These are phyloP conservation scores for Alternaria burnsii DNA, from an alignment of 2,329 filamentous ascomycete genomes.

Conservation along the genomic window DNA sequence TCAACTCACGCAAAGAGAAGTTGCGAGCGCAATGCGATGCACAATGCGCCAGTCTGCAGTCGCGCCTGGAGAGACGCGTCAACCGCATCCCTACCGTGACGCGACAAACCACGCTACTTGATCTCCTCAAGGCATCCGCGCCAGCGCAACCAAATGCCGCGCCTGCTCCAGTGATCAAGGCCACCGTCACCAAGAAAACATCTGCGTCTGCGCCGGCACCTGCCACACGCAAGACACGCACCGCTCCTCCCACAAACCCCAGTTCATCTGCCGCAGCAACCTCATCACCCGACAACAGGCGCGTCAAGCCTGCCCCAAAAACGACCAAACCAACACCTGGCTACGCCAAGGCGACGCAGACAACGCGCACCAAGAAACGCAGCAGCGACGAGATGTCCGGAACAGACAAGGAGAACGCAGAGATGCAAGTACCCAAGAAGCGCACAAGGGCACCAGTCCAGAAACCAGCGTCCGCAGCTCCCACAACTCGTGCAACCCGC, in stretches of 20 bases:
- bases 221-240: slow-evolving; percentile 20
- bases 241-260: slow-evolving; percentile 14
- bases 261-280: slow-evolving; percentile 8
- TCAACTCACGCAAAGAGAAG: slow-evolving; percentile 86
- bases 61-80: slow-evolving; percentile 89
- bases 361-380: slow-evolving; percentile 35
- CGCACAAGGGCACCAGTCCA: slow-evolving; percentile 19
- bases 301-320: slow-evolving; percentile 16
- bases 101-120: slow-evolving; percentile 82
- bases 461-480: slow-evolving; percentile 20
- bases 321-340: slow-evolving; percentile 20
- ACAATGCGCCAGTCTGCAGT: slow-evolving; percentile 83
- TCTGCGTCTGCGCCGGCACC: slow-evolving; percentile 10
- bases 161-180: slow-evolving; percentile 19
- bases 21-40: slow-evolving; percentile 88
- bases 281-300: slow-evolving; percentile 13
- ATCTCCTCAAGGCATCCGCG: slow-evolving; percentile 65
- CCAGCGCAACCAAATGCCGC: slow-evolving; percentile 16
- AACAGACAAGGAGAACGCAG: slow-evolving; percentile 43
- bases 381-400: slow-evolving; percentile 37
- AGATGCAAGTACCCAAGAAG: slow-evolving; percentile 34
- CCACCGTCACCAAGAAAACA: slow-evolving; percentile 22
- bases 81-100: slow-evolving; percentile 87
- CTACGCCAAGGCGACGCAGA: slow-evolving; percentile 16
- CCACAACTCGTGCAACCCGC: slow-evolving; percentile 30